phyloP scores from a whole-genome alignment of 768 basidiomycete species.

The Leccinum imitatum region DNA sequence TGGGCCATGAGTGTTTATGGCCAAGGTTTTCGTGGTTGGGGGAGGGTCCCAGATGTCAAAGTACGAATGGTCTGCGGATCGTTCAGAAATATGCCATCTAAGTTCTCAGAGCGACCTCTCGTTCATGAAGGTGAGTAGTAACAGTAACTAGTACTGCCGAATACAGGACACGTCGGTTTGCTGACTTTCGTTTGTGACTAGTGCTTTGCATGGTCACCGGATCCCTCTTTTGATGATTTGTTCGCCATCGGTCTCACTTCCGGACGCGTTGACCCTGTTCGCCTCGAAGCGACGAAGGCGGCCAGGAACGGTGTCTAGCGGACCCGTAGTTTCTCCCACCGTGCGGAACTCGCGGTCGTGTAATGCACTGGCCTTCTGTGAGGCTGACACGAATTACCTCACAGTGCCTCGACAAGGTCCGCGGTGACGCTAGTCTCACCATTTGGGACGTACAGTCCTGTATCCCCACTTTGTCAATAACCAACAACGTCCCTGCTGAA shows the following conservation, averaged over 20 bases:
- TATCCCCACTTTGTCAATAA: slow-evolving; percentile 38
- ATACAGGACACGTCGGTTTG: background rate
- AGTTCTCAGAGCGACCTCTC: slow-evolving; percentile 72
- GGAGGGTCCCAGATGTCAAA: slow-evolving; percentile 73
- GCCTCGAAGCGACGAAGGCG: slow-evolving; percentile 62
- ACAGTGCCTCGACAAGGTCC: slow-evolving; percentile 79
- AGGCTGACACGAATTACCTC: slow-evolving; percentile 66
- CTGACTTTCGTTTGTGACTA: slow-evolving; percentile 26
- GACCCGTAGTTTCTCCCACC: slow-evolving; percentile 57
- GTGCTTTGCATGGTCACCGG: slow-evolving; percentile 86
- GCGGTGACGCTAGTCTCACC: slow-evolving; percentile 69
- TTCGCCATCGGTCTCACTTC: slow-evolving; percentile 72
- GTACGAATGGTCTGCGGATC: slow-evolving; percentile 69
- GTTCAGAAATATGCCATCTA: slow-evolving; percentile 70
- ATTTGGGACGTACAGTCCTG: slow-evolving; percentile 66
- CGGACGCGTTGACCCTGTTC: slow-evolving; percentile 72
- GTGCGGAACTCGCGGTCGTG: slow-evolving; percentile 68
- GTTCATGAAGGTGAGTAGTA: slow-evolving; percentile 63
- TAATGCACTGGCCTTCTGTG: slow-evolving; percentile 70
- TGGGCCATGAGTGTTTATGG: too few species aligned
- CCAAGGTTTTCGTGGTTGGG: slow-evolving; percentile 59
- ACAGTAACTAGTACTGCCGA: background rate
- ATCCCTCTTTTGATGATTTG: slow-evolving; percentile 65
- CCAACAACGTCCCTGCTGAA: slow-evolving; percentile 9
- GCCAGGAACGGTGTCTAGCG: slow-evolving; percentile 56